Evolutionary conservation across 106 monocot genomes (phyloP).

Genomic region (Alisma plantagoaquatica): DNA sequence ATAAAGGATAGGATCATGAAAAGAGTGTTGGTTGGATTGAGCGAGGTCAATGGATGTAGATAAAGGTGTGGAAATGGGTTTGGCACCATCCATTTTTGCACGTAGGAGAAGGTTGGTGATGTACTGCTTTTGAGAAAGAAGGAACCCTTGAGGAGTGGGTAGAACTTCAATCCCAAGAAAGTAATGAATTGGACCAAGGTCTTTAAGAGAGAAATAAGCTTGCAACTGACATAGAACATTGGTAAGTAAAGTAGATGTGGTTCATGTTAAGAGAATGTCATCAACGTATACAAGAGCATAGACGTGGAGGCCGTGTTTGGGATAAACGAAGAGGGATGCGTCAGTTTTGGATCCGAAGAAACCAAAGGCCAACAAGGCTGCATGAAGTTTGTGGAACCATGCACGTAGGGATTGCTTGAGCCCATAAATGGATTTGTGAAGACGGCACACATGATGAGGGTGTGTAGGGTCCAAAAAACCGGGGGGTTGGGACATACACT

Average conservation of each 20-base stretch:
- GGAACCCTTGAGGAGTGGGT: not conserved
- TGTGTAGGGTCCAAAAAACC: not conserved
- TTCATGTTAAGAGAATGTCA: slow-evolving; percentile 1
- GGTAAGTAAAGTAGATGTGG: not conserved
- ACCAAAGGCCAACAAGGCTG: not conserved
- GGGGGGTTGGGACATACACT: not conserved
- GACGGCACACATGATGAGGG: not conserved
- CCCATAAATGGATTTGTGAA: not conserved
- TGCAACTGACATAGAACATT: not conserved
- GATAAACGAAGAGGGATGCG: not conserved
- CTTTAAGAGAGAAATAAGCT: not conserved
- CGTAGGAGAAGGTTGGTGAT: not conserved
- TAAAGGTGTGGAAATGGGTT: not conserved
- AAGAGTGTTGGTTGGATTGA: too few relatives aligned
- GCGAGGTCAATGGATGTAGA: not conserved
- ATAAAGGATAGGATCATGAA: not conserved
- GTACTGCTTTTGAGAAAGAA: not conserved
- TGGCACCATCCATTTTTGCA: not conserved
- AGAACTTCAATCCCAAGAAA: slow-evolving; percentile 4
- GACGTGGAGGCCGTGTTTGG: not conserved
- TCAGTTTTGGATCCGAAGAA: not conserved
- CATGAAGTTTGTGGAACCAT: not conserved
- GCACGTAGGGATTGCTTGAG: not conserved
- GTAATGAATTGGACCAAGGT: slow-evolving; percentile 1
- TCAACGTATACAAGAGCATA: slow-evolving; percentile 6